These are phyloP conservation scores for Ceratonia siliqua DNA, from an alignment of 306 rosid species.

Conservation along the genomic window DNA sequence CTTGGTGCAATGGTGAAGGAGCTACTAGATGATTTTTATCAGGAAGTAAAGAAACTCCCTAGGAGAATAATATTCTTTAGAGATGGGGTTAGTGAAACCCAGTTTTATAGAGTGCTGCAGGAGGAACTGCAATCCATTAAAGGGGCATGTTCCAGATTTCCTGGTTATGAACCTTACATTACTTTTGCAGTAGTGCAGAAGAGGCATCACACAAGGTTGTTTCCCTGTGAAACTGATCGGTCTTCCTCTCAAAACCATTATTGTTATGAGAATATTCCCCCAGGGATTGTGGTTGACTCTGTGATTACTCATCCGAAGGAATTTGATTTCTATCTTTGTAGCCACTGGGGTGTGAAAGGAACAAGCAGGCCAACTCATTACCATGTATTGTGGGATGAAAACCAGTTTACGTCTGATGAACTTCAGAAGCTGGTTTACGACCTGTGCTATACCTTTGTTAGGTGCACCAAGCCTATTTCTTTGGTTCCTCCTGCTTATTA, in stretches of 20 bases:
- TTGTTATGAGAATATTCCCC: constrained; percentile 74
- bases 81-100: constrained; percentile 98
- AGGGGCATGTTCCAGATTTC: constrained; percentile 66
- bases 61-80: constrained; percentile 81
- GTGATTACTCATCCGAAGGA: constrained; percentile 94
- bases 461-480: constrained; percentile 96
- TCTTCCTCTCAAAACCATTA: constrained; percentile 53
- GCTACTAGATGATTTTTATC: constrained; percentile 75
- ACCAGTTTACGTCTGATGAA: constrained; percentile 86
- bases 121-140: constrained; percentile 84
- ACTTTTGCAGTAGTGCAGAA: constrained; percentile 94
- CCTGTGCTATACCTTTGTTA: constrained; percentile 84
- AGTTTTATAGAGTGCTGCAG: constrained; percentile 74
- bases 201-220: constrained; percentile 95
- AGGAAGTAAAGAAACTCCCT: constrained; percentile 80
- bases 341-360: constrained; percentile 97
- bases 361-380: constrained; percentile 96
- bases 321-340: constrained; percentile 91
- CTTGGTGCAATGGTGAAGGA: constrained; percentile 86
- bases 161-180: constrained; percentile 63
- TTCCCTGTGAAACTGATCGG: constrained; percentile 65
- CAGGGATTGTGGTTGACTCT: constrained; percentile 95
- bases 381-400: constrained; percentile 92
- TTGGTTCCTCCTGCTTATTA: constrained; percentile 97
- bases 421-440: constrained; percentile 84